phyloP scores from a whole-genome alignment of 2,329 filamentous ascomycete genomes.

The Xenosphaeropsis pyriputrescens region DNA sequence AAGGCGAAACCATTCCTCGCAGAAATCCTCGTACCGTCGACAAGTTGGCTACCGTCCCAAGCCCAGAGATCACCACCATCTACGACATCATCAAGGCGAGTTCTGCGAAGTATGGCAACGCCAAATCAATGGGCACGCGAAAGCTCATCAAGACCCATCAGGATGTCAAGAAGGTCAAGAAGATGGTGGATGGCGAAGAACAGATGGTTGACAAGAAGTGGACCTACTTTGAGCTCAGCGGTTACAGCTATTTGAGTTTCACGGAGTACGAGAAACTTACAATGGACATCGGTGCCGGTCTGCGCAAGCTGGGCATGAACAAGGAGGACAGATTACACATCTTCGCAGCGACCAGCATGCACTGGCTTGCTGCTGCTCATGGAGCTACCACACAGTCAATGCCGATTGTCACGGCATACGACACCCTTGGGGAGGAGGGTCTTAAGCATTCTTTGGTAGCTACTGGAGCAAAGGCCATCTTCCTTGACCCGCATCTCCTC shows the following conservation, averaged over 20 bases:
- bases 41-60: conserved; percentile 35
- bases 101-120: conserved; percentile 49
- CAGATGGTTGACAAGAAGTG: conserved; percentile 73
- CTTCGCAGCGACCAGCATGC: conserved; percentile 56
- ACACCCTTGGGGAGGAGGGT: conserved; percentile 75
- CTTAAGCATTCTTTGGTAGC: conserved; percentile 76
- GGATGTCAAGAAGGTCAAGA: conserved; percentile 83
- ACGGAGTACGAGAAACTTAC: conserved; percentile 61
- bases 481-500: conserved; percentile 68
- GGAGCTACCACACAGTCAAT: conserved; percentile 71
- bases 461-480: conserved; percentile 70
- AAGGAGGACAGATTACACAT: conserved; percentile 62
- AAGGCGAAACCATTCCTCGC: conserved; percentile 58
- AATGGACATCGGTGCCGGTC: conserved; percentile 51
- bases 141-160: conserved; percentile 63
- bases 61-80: conserved; percentile 48
- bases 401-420: conserved; percentile 87
- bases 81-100: conserved; percentile 62
- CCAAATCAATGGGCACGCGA: conserved; percentile 53
- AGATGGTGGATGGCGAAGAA: conserved; percentile 69
- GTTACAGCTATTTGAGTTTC: conserved; percentile 65
- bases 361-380: conserved; percentile 75
- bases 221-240: conserved; percentile 75
- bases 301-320: conserved; percentile 57
- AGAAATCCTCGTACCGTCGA: conserved; percentile 42